These are phyloP conservation scores for Aschersonia sp. DNA, from an alignment of 2,329 filamentous ascomycete species.

Conservation along the genomic window DNA sequence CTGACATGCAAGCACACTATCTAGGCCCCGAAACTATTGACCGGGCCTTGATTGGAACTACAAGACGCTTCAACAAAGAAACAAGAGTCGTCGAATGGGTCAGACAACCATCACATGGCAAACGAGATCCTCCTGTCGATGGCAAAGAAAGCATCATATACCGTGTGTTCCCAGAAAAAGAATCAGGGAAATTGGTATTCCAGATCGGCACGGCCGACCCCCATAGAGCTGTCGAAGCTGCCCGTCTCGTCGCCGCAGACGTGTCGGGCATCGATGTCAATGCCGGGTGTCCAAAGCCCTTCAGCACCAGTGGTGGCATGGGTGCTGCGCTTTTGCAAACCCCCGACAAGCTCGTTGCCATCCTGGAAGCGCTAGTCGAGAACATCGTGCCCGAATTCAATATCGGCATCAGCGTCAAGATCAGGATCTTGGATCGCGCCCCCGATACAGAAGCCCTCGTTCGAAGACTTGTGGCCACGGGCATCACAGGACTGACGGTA, in stretches of 20 bases:
- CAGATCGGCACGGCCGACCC: slow-evolving; percentile 85
- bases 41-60: slow-evolving; percentile 77
- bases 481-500: slow-evolving; percentile 82
- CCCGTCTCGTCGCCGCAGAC: slow-evolving; percentile 69
- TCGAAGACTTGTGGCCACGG: slow-evolving; percentile 63
- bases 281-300: slow-evolving; percentile 95
- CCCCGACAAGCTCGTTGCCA: slow-evolving; percentile 70
- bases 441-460: slow-evolving; percentile 69
- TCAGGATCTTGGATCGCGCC: slow-evolving; percentile 67
- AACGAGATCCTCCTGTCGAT: slow-evolving; percentile 39
- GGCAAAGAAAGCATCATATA: slow-evolving; percentile 61
- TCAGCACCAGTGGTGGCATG: slow-evolving; percentile 90
- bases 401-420: slow-evolving; percentile 95
- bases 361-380: slow-evolving; percentile 68
- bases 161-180: slow-evolving; percentile 63
- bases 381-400: slow-evolving; percentile 64
- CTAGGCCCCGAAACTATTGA: slow-evolving; percentile 87
- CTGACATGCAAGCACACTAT: neutral
- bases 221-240: slow-evolving; percentile 68
- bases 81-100: slow-evolving; percentile 78
- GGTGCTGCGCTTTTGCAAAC: slow-evolving; percentile 79
- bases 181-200: slow-evolving; percentile 67
- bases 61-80: slow-evolving; percentile 58
- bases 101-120: slow-evolving; percentile 57
- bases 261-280: slow-evolving; percentile 95